Percentiles rank a stretch among this genome's conserved stretches.
Conservation (phyloP, 1,284 basidiomycete genomes). For the Sphaerobolus stellatus region DNA sequence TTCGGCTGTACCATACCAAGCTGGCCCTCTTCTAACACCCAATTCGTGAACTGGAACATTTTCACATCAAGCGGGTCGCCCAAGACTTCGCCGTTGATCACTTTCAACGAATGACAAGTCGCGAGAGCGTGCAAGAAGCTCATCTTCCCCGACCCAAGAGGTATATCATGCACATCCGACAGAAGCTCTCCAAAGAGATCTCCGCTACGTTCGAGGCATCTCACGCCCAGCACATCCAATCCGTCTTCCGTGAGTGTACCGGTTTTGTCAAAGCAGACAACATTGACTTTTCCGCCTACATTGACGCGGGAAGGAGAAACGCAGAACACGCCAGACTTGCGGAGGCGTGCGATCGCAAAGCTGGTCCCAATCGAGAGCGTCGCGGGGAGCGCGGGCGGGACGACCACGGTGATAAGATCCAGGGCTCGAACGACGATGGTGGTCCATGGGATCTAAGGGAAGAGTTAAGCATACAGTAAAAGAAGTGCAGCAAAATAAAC, state of each 20-base stretch:
- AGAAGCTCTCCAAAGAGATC: constrained; percentile 90
- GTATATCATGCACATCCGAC: constrained; percentile 84
- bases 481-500: constrained; percentile 15
- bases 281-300: constrained; percentile 94
- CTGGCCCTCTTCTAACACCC: constrained; percentile 93
- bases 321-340: constrained; percentile 91
- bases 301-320: constrained; percentile 97
- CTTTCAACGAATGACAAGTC: constrained; percentile 95
- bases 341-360: constrained; percentile 89
- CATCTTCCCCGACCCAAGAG: constrained; percentile 69
- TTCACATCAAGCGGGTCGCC: constrained; percentile 97
- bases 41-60: constrained; percentile 96
- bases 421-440: constrained; percentile 92
- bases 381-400: constrained; percentile 95
- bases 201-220: constrained; percentile 72
- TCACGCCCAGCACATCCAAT: constrained; percentile 92
- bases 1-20: constrained; percentile 69
- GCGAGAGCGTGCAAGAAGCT: constrained; percentile 90
- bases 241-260: constrained; percentile 99
- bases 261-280: constrained; percentile 99
- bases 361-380: constrained; percentile 97
- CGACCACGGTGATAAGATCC: constrained; percentile 97
- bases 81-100: constrained; percentile 85
- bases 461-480: not conserved
- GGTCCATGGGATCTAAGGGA: constrained; percentile 83